Evolutionary conservation across 2,329 filamentous ascomycete genomes (phyloP), one percentile per base, ranked within the genome.

Genomic region (Trichophyton benhamiae): DNA sequence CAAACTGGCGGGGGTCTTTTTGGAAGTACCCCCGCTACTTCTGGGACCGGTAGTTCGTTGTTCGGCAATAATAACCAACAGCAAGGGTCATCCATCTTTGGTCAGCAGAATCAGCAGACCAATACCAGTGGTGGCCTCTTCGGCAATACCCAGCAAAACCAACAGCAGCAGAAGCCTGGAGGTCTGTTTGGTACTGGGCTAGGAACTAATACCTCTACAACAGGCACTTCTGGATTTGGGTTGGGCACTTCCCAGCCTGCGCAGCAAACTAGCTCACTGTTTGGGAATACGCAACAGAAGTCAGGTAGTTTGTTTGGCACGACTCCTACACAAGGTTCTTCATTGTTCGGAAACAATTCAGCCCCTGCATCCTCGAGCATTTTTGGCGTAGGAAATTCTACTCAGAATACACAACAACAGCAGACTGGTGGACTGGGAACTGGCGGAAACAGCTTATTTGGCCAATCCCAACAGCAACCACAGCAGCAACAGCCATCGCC

Each of bases 241-340:
- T 38, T 60, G 33, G 60, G 60, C 17, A 62, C 61, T 48, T 68
- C 69, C 60, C 63, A 69, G 68, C 41, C 66, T 79, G 27, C 41
- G 27, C 63, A 63, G 48, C 55, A 69, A 66, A 68, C 70, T 53
- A 68, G 71, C 36, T 70, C 73, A 53, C 70, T 79, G 11, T 78
- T 78, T 59, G 76, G 75, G n/a, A 44, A 44, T 15, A 38, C 55
- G 13, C 63, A 64, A 44, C 63, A 69, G 67, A 52, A 74, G 68
- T 71, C 79, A 66, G 79, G 83, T 2, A 76, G 78, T n/a, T 67
- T 84, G 13, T 85, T 86, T 64, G 81, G 79, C 11, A 22, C 61
- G 11, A 57, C 63, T 15, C 72, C 74, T 5, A 70, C 58, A 67
- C 78, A 57, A 55, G 57, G 64, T 8, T 63, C 66, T 52, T 63